Conservation (phyloP, 306 rosid genomes). For the Cicer cuneatum region DNA sequence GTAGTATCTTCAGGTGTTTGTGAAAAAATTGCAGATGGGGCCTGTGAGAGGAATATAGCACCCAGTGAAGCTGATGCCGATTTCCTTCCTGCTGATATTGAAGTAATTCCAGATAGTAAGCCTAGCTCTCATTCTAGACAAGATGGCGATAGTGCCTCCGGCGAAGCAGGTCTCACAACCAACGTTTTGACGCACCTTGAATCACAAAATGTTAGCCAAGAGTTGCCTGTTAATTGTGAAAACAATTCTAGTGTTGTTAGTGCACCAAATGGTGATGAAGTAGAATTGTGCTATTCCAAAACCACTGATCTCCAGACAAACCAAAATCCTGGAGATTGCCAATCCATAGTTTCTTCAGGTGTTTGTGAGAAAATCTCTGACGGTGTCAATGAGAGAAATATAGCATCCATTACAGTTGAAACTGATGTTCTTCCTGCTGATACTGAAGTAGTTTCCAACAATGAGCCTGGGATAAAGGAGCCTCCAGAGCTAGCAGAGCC, state of each 20-base stretch:
- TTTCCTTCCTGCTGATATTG: slow-evolving; percentile 35
- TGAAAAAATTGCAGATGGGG: slow-evolving; percentile 39
- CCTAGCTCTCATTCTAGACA: slow-evolving; percentile 17
- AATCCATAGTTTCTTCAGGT: slow-evolving; percentile 35
- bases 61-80: slow-evolving; percentile 18
- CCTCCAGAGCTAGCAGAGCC: slow-evolving; percentile 46
- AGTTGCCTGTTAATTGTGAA: slow-evolving; percentile 39
- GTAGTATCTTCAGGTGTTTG: slow-evolving; percentile 29
- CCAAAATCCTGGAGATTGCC: slow-evolving; percentile 46
- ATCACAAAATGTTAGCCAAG: slow-evolving; percentile 38
- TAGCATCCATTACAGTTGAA: slow-evolving; percentile 20
- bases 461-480: slow-evolving; percentile 29
- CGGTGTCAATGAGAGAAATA: no score
- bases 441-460: slow-evolving; percentile 19
- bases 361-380: slow-evolving; percentile 16
- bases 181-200: slow-evolving; percentile 17
- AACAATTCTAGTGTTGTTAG: slow-evolving; percentile 21
- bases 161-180: slow-evolving; percentile 42
- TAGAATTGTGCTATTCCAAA: slow-evolving; percentile 31
- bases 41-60: slow-evolving; percentile 34
- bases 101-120: slow-evolving; percentile 24
- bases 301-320: slow-evolving; percentile 23
- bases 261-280: slow-evolving; percentile 38
- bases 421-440: background rate
- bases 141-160: slow-evolving; percentile 36